phyloP scores from a whole-genome alignment of 179 eudicot species.

The Spergularia azorica region DNA sequence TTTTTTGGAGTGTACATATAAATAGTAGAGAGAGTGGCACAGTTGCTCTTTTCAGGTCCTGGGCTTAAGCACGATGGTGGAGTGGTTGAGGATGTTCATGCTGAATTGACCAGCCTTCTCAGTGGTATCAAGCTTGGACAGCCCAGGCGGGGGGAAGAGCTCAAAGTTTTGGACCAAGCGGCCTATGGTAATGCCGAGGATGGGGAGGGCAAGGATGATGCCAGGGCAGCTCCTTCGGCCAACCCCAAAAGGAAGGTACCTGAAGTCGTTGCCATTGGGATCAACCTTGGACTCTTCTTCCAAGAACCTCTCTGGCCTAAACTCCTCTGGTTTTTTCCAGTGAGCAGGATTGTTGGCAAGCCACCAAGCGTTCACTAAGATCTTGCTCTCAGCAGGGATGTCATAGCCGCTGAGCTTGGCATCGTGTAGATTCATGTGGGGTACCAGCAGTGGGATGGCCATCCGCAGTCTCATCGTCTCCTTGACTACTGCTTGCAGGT shows the following conservation, averaged over 20 bases:
- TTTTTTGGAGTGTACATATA: background rate
- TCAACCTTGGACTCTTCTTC: slow-evolving; percentile 45
- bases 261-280: slow-evolving; percentile 41
- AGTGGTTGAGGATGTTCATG: slow-evolving; percentile 40
- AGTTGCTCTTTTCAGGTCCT: slow-evolving; percentile 20
- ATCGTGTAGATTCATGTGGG: too few species aligned
- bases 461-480: too few species aligned
- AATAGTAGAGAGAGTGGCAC: background rate
- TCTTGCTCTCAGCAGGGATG: slow-evolving; percentile 34
- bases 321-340: slow-evolving; percentile 31
- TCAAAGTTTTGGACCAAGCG: slow-evolving; percentile 44
- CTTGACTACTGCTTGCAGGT: too few species aligned
- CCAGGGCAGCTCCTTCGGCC: slow-evolving; percentile 32
- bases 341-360: slow-evolving; percentile 41
- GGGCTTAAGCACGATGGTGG: slow-evolving; percentile 44
- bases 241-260: slow-evolving; percentile 43
- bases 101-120: slow-evolving; percentile 18
- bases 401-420: too few species aligned
- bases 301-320: slow-evolving; percentile 31
- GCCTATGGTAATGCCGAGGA: slow-evolving; percentile 43
- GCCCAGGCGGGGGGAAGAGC: slow-evolving; percentile 41
- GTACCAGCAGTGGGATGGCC: too few species aligned
- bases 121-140: slow-evolving; percentile 38
- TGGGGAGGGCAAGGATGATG: too few species aligned
- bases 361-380: slow-evolving; percentile 47